Evolutionary conservation across 2,329 filamentous ascomycete genomes (phyloP), one percentile per base, ranked within the genome.

Genomic region (Colletotrichum sp.): DNA sequence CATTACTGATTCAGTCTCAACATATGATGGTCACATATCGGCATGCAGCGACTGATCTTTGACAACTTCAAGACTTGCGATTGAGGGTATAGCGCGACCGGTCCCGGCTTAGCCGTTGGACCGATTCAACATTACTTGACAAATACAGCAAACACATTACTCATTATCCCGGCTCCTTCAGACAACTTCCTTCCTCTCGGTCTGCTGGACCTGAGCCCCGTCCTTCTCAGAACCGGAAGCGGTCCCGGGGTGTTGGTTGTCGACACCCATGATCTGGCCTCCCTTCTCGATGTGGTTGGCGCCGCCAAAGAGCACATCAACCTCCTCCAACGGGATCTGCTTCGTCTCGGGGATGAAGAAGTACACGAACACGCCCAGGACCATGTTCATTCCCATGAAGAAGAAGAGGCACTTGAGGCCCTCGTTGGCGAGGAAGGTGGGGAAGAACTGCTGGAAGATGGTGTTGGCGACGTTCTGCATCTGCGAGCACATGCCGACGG

Each of bases 391-490:
- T n/a, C 80, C 80, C 80, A 83, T 82, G 78, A 84, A 84, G 78
- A 84, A 84, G 77, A 82, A 84, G 16, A 87, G 81, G 36, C 85
- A 87, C 71, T 84, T 84, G 32, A 89, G 86, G 12, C 87, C 87
- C 55, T 84, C 82, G 80, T 93, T 92, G 69, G 89, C 86, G 18
- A 94, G 87, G 86, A 94, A 94, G 15, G 88, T 90, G 15, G 92
- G 92, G 87, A 94, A 94, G 87, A 94, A 94, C 78, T 94, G 92
- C 82, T 93, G 91, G 80, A 94, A 91, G 79, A 94, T 90, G 73
- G 89, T 89, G 83, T 94, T 93, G 81, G 92, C 92, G 69, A 94
- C 90, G 81, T 94, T 92, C 78, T 92, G 90, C 77, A 87, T 90
- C 80, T 92, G 88, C 49, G 86, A 87, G 77, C 84, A 92, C 92